phyloP scores from a whole-genome alignment of 2,329 filamentous ascomycete genomes.

The Aspergillus tubingensis region DNA sequence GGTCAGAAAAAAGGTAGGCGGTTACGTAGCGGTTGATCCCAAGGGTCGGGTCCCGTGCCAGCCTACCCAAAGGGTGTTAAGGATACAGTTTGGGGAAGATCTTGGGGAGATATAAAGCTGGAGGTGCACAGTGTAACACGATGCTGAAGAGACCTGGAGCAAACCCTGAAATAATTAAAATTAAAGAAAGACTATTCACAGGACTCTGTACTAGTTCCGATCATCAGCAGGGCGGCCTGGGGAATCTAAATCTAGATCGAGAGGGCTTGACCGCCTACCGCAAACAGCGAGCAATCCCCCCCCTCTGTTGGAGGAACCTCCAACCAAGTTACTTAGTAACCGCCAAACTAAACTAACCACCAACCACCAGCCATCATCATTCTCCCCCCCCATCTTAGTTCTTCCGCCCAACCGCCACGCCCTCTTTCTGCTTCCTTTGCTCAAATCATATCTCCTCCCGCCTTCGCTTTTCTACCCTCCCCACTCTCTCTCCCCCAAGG shows the following conservation, averaged over 20 bases:
- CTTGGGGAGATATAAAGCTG: neutral
- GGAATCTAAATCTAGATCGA: neutral
- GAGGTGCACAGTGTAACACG: neutral
- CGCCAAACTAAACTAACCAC: neutral
- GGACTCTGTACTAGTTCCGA: neutral
- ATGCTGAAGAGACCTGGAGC: neutral
- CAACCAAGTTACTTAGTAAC: neutral
- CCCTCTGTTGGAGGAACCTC: neutral
- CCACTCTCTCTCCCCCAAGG: neutral
- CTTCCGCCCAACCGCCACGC: constrained; percentile 25
- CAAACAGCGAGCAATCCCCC: constrained; percentile 21
- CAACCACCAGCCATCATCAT: neutral
- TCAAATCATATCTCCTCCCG: constrained; percentile 1
- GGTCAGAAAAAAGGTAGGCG: neutral
- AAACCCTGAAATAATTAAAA: neutral
- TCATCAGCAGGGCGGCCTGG: neutral
- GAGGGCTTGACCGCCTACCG: constrained; percentile 24
- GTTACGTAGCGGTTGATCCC: neutral
- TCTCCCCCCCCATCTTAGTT: constrained; percentile 11
- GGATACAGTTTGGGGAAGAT: neutral
- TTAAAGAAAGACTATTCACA: neutral
- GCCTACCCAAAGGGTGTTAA: neutral
- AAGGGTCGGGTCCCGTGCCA: constrained; percentile 1
- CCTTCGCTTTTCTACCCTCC: neutral
- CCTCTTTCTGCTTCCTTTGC: constrained; percentile 13